A percentile compares a stretch with the other conserved stretches of the same genome.
phyloP scores from a whole-genome alignment of 805 yeast species.

The Cyberlindnera xylosilytica region DNA sequence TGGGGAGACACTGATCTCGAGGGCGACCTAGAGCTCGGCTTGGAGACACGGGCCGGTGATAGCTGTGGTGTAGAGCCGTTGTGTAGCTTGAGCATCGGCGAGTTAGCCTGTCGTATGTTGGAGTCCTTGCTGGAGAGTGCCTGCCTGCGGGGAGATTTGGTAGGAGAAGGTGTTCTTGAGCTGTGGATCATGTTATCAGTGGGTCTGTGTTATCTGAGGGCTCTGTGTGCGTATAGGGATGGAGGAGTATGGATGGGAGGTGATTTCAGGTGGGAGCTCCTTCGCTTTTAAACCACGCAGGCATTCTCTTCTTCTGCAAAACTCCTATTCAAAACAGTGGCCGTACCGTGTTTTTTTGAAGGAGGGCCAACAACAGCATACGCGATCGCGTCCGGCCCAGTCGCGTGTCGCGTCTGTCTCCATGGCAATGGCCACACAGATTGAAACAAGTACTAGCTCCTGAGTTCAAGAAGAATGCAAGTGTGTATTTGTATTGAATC shows the following conservation, averaged over 20 bases:
- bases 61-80: constrained; percentile 15
- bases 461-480: no score
- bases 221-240: not conserved
- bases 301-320: not conserved
- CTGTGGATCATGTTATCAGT: not conserved
- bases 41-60: constrained; percentile 8
- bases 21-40: not conserved
- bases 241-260: not conserved
- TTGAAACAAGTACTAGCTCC: no score
- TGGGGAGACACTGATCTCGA: constrained; percentile 13
- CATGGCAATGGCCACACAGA: not conserved
- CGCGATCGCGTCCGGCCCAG: no score
- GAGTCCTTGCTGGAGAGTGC: constrained; percentile 26
- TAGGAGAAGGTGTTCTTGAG: constrained; percentile 22
- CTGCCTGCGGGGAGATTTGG: constrained; percentile 22
- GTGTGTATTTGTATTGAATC: no score
- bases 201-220: no score
- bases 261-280: no score
- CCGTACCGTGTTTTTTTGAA: constrained; percentile 11
- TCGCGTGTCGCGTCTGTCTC: not conserved
- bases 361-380: no score
- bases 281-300: not conserved
- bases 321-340: constrained; percentile 12
- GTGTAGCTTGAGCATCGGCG: constrained; percentile 12
- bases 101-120: constrained; percentile 17